Conservation (phyloP, 768 basidiomycete genomes). For the Calocybe indica region DNA sequence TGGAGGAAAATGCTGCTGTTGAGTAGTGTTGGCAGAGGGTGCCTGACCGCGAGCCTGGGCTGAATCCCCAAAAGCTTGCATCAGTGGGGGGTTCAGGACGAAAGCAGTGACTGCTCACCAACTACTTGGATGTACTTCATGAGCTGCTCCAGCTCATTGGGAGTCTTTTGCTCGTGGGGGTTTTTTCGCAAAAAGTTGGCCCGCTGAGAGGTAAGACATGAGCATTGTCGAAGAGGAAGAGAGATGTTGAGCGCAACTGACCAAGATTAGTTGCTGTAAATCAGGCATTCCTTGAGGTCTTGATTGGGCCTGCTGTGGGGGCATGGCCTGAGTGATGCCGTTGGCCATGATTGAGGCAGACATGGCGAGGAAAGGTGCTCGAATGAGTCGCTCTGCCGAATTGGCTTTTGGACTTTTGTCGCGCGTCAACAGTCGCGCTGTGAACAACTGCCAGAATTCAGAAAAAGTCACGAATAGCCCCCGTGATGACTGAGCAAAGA, state of each 20-base stretch:
- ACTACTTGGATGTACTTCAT: constrained; percentile 43
- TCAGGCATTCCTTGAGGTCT: constrained; percentile 26
- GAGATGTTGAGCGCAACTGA: constrained; percentile 18
- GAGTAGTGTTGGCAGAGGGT: constrained; percentile 26
- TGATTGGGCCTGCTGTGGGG: constrained; percentile 18
- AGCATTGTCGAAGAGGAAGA: constrained; percentile 8
- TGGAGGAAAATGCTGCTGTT: constrained; percentile 11
- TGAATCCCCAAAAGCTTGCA: constrained; percentile 7
- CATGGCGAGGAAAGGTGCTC: constrained; percentile 18
- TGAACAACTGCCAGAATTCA: constrained; percentile 23
- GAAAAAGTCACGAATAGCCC: constrained; percentile 26
- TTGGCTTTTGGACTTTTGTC: constrained; percentile 4
- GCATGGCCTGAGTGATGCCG: constrained; percentile 25
- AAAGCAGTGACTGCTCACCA: constrained; percentile 21
- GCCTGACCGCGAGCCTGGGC: constrained; percentile 20
- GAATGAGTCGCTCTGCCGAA: constrained; percentile 3
- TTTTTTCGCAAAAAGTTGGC: constrained; percentile 45
- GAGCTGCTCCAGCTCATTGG: constrained; percentile 40
- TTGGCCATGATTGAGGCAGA: constrained; percentile 36
- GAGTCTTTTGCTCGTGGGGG: constrained; percentile 41
- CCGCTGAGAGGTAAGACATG: constrained; percentile 26
- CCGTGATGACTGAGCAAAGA: constrained; percentile 16
- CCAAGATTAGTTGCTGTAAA: constrained; percentile 37
- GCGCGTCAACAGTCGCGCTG: no score
- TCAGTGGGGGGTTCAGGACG: constrained; percentile 1